These are phyloP conservation scores for Hysterium pulicare DNA, from an alignment of 2,329 filamentous ascomycete genomes.

Conservation along the genomic window DNA sequence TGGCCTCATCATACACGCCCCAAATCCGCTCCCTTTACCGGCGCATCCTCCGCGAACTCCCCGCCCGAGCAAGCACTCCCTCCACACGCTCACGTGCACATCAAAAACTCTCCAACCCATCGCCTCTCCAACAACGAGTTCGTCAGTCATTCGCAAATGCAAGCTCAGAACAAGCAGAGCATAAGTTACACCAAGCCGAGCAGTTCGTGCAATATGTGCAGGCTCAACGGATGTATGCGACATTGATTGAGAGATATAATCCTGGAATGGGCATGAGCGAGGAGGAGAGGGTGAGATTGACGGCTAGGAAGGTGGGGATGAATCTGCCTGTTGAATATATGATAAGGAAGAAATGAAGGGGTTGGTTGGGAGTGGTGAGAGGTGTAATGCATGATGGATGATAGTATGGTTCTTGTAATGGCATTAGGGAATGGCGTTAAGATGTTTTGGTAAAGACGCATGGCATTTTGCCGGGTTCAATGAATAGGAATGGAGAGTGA, in stretches of 20 bases:
- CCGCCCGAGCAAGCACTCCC: slow-evolving; percentile 60
- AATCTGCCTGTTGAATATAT: slow-evolving; percentile 68
- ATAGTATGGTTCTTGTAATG: too few species aligned
- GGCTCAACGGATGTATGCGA: slow-evolving; percentile 80
- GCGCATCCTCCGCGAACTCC: slow-evolving; percentile 82
- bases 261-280: slow-evolving; percentile 86
- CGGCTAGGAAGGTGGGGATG: slow-evolving; percentile 85
- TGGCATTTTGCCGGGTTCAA: too few species aligned
- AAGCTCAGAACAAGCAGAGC: slow-evolving; percentile 9
- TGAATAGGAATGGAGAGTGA: too few species aligned
- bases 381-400: not conserved
- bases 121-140: slow-evolving; percentile 52
- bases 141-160: slow-evolving; percentile 5
- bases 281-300: slow-evolving; percentile 76
- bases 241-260: slow-evolving; percentile 86
- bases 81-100: slow-evolving; percentile 42
- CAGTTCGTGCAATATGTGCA: slow-evolving; percentile 78
- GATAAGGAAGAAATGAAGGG: slow-evolving; percentile 8
- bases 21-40: slow-evolving; percentile 77
- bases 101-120: slow-evolving; percentile 65
- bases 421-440: too few species aligned
- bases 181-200: slow-evolving; percentile 55
- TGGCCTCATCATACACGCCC: slow-evolving; percentile 44
- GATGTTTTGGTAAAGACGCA: too few species aligned
- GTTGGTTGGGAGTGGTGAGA: not conserved